Evolutionary conservation across 2,329 filamentous ascomycete species (phyloP), one percentile per base, ranked within the genome.

Genomic region (Trichoderma harzianum): DNA sequence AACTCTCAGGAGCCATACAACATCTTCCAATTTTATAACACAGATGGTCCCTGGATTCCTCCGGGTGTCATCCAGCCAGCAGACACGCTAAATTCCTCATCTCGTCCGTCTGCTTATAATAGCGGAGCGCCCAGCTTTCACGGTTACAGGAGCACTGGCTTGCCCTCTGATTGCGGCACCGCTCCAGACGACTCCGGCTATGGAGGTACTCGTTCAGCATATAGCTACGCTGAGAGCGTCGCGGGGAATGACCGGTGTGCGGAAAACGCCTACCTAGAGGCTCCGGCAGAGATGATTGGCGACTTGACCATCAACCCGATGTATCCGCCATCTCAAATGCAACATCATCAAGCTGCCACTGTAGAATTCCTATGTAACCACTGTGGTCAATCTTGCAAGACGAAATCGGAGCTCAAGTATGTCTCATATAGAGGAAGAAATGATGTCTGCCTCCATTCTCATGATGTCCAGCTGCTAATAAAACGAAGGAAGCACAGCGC

Each of bases 401-500:
- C 86, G 2, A 84, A 81, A 70, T 89, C 88, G 2, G 87, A 89
- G 75, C 76, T 88, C 66, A 89, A 85, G 88, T 90, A 82, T 72
- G 84, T 77, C 67, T 70, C 51, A 30, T 12, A 21, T 16, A 21
- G 10, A 30, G 6, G 18, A 43, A 11, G 18, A 12, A n/a, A 12
- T 24, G 11, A 14, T 8, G 12, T 6, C 34, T 3, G 11, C 7
- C 7, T 12, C 10, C 7, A 3, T 12, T 10, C 21, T 5, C 5
- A 26, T 66, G 14, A 28, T 36, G 12, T 55, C 24, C 18, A 34
- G 12, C 55, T 53, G 73, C 77, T 78, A 32, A 79, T 73, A 68
- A 70, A 73, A 67, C 2, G 34, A 63, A 97, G 94, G 72, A 97
- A 97, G 80, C 93, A 97, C 76, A 81, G 85, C 60, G 85, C 90